Evolutionary conservation across 108 stramenopile species (phyloP), one percentile per base, ranked within the genome.

Genomic region (Cyclotella atomus): DNA sequence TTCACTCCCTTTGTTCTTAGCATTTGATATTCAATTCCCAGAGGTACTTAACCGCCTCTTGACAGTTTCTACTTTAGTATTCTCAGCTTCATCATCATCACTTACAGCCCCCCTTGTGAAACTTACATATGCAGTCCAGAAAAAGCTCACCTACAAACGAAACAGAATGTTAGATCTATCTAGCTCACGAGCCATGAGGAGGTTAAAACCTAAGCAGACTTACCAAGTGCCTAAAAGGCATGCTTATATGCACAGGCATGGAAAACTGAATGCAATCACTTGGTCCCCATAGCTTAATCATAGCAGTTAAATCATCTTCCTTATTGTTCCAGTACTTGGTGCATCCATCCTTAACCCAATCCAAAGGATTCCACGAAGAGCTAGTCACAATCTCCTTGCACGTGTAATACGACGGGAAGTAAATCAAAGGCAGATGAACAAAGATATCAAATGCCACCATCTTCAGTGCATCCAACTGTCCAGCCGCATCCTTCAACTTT

Each of bases 91-190:
- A 21, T 74, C 73, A 30, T 78, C 77, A 19, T 78, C 66, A 28
- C 86, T 79, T 15, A 81, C 77, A 12, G 83, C 77, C 55, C 96
- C 96, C 6, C 96, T 85, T 33, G 93, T 91, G 68, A 96, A 95
- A 68, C 85, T 87, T 27, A 97, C 88, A 73, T 97, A 97, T 0
- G 92, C 91, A 16, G 96, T 97, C 96, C 96, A 97, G 65, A 95
- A 95, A 88, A 97, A 97, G 49, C 88, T 89, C 2, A 81, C 64
- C 64, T 65, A 16, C 17, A 16, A n/a, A 15, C 6, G 50, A 16
- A 16, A 52, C 7, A 17, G 20, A 52, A 52, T 15, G 6, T 5
- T 6, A 23, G 50, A 16, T 23, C n/a, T n/a, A n/a, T n/a, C n/a
- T n/a, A n/a, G n/a, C n/a, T n/a, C n/a, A n/a, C n/a, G n/a, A n/a